A percentile compares a stretch with the other conserved stretches of the same genome.
These are phyloP conservation scores for Cyberlindnera mississippiensis DNA, from an alignment of 805 yeast genomes.

Conservation along the genomic window DNA sequence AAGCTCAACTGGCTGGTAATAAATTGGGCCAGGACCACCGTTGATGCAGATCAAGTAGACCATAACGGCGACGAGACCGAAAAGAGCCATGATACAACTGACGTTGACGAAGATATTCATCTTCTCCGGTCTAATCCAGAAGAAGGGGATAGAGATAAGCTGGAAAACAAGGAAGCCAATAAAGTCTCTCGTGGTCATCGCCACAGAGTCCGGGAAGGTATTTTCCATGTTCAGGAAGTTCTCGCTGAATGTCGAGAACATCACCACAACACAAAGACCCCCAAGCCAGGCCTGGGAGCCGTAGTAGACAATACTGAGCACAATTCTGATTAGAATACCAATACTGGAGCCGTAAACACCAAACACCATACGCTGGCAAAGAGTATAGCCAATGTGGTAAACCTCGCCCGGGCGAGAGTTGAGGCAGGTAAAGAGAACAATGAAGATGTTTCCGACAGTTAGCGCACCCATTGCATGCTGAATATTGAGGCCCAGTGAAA, in stretches of 20 bases:
- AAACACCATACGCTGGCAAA: constrained; percentile 35
- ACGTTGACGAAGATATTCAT: constrained; percentile 34
- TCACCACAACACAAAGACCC: constrained; percentile 36
- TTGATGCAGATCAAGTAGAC: constrained; percentile 32
- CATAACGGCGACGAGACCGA: constrained; percentile 39
- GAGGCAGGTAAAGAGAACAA: constrained; percentile 32
- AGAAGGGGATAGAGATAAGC: constrained; percentile 37
- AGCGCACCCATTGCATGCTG: constrained; percentile 40
- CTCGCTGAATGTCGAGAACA: constrained; percentile 35
- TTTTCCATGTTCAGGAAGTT: constrained; percentile 34
- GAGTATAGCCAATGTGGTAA: constrained; percentile 38
- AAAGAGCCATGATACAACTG: constrained; percentile 35
- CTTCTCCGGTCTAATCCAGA: constrained; percentile 41
- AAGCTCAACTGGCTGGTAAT: constrained; percentile 25
- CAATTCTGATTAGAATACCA: constrained; percentile 37
- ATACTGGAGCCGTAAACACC: constrained; percentile 39
- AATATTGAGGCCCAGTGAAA: constrained; percentile 36
- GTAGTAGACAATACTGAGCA: constrained; percentile 39
- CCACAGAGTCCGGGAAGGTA: constrained; percentile 34
- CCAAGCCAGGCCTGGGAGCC: constrained; percentile 44
- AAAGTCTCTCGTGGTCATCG: constrained; percentile 39
- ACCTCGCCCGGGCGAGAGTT: constrained; percentile 39
- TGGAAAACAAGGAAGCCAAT: constrained; percentile 44
- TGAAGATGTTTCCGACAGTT: constrained; percentile 36
- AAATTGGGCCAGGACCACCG: constrained; percentile 35